Conservation (phyloP, 768 basidiomycete species). For the Collybia sp. region DNA sequence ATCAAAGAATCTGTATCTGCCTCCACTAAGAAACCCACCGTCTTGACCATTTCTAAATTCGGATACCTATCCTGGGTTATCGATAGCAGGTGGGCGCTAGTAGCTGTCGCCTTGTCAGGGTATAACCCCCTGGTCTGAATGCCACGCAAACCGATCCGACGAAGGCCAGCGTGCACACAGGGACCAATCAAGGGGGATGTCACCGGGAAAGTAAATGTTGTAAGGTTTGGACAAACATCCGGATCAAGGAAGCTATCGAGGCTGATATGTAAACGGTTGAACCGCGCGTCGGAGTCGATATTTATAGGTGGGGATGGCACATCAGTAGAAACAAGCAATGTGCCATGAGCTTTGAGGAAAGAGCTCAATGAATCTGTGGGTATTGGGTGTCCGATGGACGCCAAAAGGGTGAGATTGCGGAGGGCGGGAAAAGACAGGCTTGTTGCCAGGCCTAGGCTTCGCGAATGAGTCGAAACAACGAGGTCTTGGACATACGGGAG, state of each 20-base stretch:
- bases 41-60: conserved; percentile 39
- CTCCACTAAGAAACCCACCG: conserved; percentile 43
- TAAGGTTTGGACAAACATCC: conserved; percentile 39
- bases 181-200: conserved; percentile 25
- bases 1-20: conserved; percentile 35
- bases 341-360: conserved; percentile 39
- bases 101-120: conserved; percentile 31
- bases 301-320: conserved; percentile 25
- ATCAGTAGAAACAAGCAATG: conserved; percentile 33
- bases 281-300: conserved; percentile 27
- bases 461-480: conserved; percentile 33
- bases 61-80: conserved; percentile 39
- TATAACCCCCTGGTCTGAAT: conserved; percentile 37
- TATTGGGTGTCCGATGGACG: conserved; percentile 13
- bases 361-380: conserved; percentile 19
- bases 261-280: conserved; percentile 26
- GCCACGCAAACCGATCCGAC: conserved; percentile 42
- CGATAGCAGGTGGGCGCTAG: conserved; percentile 36
- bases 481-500: conserved; percentile 40
- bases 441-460: conserved; percentile 32
- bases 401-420: conserved; percentile 35
- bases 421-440: conserved; percentile 37
- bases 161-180: conserved; percentile 29
- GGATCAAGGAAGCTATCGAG: conserved; percentile 38
- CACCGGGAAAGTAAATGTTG: conserved; percentile 36